Conservation (phyloP, 257 asterid genomes). For the Anisodus tanguticus region DNA sequence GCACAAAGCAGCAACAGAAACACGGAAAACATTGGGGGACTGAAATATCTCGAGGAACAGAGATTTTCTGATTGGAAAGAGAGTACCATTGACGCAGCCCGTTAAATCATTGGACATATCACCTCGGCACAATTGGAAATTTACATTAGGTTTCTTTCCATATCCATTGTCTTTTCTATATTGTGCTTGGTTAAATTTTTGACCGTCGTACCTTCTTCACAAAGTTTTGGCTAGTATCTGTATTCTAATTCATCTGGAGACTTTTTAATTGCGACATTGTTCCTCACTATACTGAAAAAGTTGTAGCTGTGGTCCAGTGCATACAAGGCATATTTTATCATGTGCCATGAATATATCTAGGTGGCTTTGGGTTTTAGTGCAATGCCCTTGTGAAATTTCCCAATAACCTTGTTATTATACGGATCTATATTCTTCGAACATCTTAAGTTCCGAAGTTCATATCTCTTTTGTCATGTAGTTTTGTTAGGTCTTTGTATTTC, state of each 20-base stretch:
- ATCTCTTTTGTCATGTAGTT: not conserved
- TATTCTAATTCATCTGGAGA: not conserved
- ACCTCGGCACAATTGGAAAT: constrained; percentile 14
- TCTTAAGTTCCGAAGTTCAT: not conserved
- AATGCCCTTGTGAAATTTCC: not conserved
- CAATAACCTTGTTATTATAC: not conserved
- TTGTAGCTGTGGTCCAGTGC: not conserved
- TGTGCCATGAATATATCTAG: not conserved
- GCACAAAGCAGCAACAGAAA: constrained; percentile 60
- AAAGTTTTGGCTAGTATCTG: constrained; percentile 10
- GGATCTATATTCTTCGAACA: not conserved
- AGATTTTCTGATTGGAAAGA: constrained; percentile 29
- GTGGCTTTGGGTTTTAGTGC: not conserved
- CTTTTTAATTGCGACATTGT: not conserved
- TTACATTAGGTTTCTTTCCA: not conserved
- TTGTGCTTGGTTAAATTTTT: not conserved
- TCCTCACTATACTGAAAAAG: not conserved
- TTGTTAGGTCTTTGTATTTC: not conserved
- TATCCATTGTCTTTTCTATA: not conserved
- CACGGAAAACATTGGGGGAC: constrained; percentile 54
- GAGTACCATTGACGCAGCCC: not conserved
- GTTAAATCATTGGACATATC: not conserved
- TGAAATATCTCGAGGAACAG: constrained; percentile 43
- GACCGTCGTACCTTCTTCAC: not conserved
- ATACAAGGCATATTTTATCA: constrained; percentile 16